These are phyloP conservation scores for Colletotrichum theobromicola DNA, from an alignment of 2,329 filamentous ascomycete species.

Conservation along the genomic window DNA sequence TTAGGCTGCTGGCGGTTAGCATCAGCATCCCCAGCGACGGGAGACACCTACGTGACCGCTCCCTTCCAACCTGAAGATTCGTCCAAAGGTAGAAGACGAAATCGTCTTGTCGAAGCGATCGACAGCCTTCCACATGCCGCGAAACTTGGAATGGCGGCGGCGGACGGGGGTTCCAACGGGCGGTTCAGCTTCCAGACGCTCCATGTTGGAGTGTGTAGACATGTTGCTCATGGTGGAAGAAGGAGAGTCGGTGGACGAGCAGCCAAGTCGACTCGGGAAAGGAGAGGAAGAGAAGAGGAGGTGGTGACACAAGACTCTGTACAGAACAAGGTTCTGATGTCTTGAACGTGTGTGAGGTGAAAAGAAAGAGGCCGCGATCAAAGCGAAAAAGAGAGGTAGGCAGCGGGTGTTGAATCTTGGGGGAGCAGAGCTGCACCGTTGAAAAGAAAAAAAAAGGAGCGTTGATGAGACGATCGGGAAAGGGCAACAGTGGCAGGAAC, in stretches of 20 bases:
- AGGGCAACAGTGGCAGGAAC: neutral
- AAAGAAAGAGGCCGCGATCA: neutral
- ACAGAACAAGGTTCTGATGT: conserved; percentile 22
- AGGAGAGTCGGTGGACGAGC: conserved; percentile 7
- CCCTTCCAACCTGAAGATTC: conserved; percentile 69
- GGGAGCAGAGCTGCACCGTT: neutral
- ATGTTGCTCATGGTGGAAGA: conserved; percentile 17
- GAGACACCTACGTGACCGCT: conserved; percentile 67
- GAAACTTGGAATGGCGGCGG: conserved; percentile 30
- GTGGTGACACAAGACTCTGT: conserved; percentile 6
- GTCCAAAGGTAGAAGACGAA: conserved; percentile 55
- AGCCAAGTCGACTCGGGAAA: neutral
- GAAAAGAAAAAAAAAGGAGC: neutral
- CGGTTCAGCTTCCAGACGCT: conserved; percentile 12
- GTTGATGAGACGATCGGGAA: neutral
- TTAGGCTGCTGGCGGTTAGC: conserved; percentile 54
- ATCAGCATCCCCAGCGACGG: neutral
- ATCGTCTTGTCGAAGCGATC: conserved; percentile 40
- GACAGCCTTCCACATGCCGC: conserved; percentile 38
- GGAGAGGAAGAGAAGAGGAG: conserved; percentile 1
- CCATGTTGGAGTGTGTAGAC: conserved; percentile 21
- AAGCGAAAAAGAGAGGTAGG: neutral
- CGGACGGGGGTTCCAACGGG: conserved; percentile 4
- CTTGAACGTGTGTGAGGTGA: conserved; percentile 12
- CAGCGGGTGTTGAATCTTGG: neutral